A percentile compares a stretch with the other conserved stretches of the same genome.
phyloP scores from a whole-genome alignment of 305 asterid genomes.

The Plantago coronopus region DNA sequence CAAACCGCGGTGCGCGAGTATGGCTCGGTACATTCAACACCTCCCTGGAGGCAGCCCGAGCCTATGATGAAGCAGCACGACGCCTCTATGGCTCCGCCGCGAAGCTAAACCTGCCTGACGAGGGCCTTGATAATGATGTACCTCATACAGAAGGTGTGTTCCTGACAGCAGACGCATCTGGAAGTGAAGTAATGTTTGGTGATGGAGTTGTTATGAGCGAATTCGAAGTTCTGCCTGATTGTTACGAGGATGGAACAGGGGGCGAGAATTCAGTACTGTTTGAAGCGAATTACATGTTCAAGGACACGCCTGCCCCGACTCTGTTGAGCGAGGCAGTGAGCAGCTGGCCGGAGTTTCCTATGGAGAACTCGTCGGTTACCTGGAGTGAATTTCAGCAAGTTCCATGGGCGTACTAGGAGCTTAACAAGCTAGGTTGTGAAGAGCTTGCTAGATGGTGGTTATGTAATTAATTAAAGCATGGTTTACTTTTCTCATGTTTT shows the following conservation, averaged over 20 bases:
- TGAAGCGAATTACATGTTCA: slow-evolving; percentile 44
- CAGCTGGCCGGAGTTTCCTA: slow-evolving; percentile 35
- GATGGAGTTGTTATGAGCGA: background rate
- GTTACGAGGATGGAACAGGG: slow-evolving; percentile 3
- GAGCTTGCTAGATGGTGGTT: background rate
- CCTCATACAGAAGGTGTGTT: background rate
- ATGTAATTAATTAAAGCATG: too few relatives aligned
- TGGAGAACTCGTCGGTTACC: slow-evolving; percentile 7
- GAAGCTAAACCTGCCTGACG: slow-evolving; percentile 42
- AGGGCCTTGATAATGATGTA: background rate
- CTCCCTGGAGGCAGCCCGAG: slow-evolving; percentile 62
- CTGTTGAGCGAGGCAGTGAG: slow-evolving; percentile 40
- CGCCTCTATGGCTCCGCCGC: slow-evolving; percentile 51
- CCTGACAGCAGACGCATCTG: background rate
- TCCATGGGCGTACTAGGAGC: slow-evolving; percentile 23
- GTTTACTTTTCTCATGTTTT: too few relatives aligned
- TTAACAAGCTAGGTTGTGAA: background rate
- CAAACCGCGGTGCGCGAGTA: slow-evolving; percentile 63
- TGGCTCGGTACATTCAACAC: slow-evolving; percentile 80
- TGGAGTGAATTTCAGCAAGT: slow-evolving; percentile 17
- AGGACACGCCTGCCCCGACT: slow-evolving; percentile 52
- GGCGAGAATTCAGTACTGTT: slow-evolving; percentile 34
- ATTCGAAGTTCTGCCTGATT: background rate
- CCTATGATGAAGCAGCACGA: slow-evolving; percentile 60
- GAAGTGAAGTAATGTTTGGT: background rate